Conservation (phyloP, 306 rosid genomes). For the Vicia sativa region DNA sequence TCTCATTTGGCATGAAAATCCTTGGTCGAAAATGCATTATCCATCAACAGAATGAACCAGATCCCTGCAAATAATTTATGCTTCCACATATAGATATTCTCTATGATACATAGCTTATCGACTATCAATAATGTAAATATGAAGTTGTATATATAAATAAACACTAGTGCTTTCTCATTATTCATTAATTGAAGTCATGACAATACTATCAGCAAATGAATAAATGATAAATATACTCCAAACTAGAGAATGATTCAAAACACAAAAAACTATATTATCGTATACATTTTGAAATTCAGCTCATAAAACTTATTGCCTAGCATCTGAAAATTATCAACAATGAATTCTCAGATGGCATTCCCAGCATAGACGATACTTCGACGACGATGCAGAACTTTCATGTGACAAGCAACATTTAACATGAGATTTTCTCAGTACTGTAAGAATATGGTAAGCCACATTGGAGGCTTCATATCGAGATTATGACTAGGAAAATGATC, state of each 20-base stretch:
- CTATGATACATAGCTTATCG: slow-evolving; percentile 18
- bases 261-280: slow-evolving; percentile 43
- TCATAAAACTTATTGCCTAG: slow-evolving; percentile 39
- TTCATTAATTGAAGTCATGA: slow-evolving; percentile 27
- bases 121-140: slow-evolving; percentile 7
- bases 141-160: slow-evolving; percentile 10
- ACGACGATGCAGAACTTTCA: slow-evolving; percentile 56
- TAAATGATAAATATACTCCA: slow-evolving; percentile 40
- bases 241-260: slow-evolving; percentile 20
- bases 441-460: slow-evolving; percentile 38
- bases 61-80: slow-evolving; percentile 13
- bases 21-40: slow-evolving; percentile 23
- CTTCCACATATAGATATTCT: slow-evolving; percentile 4
- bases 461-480: slow-evolving; percentile 42
- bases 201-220: slow-evolving; percentile 34
- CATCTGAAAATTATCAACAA: slow-evolving; percentile 44
- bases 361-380: slow-evolving; percentile 10
- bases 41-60: slow-evolving; percentile 23
- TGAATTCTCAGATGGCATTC: slow-evolving; percentile 40
- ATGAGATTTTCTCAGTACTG: slow-evolving; percentile 45
- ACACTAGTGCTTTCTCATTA: slow-evolving; percentile 29
- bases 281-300: slow-evolving; percentile 55
- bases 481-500: slow-evolving; percentile 38
- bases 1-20: slow-evolving; percentile 42
- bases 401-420: slow-evolving; percentile 49